These are phyloP conservation scores for Arctium lappa DNA, from an alignment of 129 eudicot species.

Conservation along the genomic window DNA sequence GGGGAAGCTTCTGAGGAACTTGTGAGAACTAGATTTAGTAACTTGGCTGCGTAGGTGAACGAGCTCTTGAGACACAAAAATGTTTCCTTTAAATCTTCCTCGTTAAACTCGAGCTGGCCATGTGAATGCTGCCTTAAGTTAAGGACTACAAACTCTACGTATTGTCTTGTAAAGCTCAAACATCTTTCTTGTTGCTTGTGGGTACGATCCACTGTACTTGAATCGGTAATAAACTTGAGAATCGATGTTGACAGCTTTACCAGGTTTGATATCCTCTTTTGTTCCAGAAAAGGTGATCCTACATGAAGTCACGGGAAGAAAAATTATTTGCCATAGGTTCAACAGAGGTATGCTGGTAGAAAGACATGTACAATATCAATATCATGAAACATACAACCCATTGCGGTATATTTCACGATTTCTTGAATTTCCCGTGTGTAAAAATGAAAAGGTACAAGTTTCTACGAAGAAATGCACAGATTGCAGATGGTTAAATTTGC, in stretches of 20 bases:
- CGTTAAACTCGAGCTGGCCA: constrained; percentile 44
- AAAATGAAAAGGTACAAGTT: too few relatives aligned
- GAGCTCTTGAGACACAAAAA: constrained; percentile 70
- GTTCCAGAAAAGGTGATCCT: constrained; percentile 36
- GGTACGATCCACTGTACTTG: constrained; percentile 36
- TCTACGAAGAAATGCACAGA: too few relatives aligned
- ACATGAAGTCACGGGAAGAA: not conserved
- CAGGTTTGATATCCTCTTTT: constrained; percentile 42
- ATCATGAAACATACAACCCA: not conserved
- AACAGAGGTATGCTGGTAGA: not conserved
- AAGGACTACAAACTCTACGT: constrained; percentile 41
- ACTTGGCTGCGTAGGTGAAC: constrained; percentile 86
- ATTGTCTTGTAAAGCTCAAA: constrained; percentile 50
- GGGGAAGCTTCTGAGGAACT: constrained; percentile 37
- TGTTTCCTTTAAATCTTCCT: constrained; percentile 57
- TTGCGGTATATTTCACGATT: too few relatives aligned
- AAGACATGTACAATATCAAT: not conserved
- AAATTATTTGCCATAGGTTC: not conserved
- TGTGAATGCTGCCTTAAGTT: constrained; percentile 39
- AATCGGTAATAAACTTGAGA: constrained; percentile 69
- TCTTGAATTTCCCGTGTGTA: too few relatives aligned
- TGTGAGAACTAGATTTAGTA: constrained; percentile 54
- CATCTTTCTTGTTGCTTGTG: constrained; percentile 41
- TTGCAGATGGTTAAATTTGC: too few relatives aligned
- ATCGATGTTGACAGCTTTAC: constrained; percentile 67